These are phyloP conservation scores for Penicillium olsonii DNA, from an alignment of 2,329 filamentous ascomycete genomes.

Conservation along the genomic window DNA sequence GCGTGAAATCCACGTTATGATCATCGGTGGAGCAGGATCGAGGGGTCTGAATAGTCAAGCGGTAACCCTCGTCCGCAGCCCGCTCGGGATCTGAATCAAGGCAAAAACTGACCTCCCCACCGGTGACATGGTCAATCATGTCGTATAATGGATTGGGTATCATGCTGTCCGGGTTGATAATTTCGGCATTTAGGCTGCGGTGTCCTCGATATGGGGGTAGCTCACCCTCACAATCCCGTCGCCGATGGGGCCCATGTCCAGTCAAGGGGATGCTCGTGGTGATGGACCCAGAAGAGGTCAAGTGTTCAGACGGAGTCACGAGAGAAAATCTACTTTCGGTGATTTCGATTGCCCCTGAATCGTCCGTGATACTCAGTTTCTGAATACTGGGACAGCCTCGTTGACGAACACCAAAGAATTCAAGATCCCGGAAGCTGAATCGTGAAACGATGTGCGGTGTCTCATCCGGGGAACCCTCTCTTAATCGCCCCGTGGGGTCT, in stretches of 20 bases:
- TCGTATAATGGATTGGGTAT: constrained; percentile 33
- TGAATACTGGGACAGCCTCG: constrained; percentile 53
- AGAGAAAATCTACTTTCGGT: constrained; percentile 52
- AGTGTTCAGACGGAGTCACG: constrained; percentile 50
- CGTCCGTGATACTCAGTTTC: constrained; percentile 53
- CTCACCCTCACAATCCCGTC: constrained; percentile 47
- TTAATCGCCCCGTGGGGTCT: constrained; percentile 47
- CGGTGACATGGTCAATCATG: constrained; percentile 39
- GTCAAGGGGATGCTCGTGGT: constrained; percentile 58
- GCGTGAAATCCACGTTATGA: constrained; percentile 54
- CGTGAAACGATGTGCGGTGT: constrained; percentile 51
- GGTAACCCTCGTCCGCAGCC: constrained; percentile 21
- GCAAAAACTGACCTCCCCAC: constrained; percentile 36
- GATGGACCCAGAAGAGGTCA: constrained; percentile 15
- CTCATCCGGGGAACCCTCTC: constrained; percentile 34
- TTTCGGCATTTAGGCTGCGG: constrained; percentile 37
- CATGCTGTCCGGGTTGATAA: constrained; percentile 12
- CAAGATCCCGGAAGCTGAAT: constrained; percentile 55
- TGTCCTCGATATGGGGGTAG: constrained; percentile 51
- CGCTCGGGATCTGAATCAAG: constrained; percentile 35
- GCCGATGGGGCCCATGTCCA: constrained; percentile 53
- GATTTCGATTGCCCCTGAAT: constrained; percentile 52
- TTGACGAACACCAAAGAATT: constrained; percentile 57
- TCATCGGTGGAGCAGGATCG: constrained; percentile 30
- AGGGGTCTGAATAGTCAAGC: constrained; percentile 34